Evolutionary conservation across 345 rosid species (phyloP).

Genomic region (Barbarea vulgaris): DNA sequence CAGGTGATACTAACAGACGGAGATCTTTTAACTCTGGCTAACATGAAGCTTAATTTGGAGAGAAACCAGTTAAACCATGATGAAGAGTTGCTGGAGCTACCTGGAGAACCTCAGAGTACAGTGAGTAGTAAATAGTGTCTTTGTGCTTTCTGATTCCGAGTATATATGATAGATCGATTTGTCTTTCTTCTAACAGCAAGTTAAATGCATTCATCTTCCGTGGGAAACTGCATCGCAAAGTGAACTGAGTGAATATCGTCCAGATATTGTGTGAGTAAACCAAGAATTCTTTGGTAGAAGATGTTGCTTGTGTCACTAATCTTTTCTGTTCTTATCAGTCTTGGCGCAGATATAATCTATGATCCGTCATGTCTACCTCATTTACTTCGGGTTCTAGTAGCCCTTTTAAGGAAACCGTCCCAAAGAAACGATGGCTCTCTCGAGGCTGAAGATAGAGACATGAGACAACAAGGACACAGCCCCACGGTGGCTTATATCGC

Average conservation of each 20-base stretch:
- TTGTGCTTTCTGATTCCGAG: slow-evolving; percentile 17
- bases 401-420: slow-evolving; percentile 49
- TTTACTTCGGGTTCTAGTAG: slow-evolving; percentile 59
- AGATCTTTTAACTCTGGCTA: slow-evolving; percentile 68
- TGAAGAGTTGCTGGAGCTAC: slow-evolving; percentile 27
- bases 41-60: slow-evolving; percentile 73
- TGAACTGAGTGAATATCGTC: slow-evolving; percentile 49
- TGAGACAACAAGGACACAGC: slow-evolving; percentile 2
- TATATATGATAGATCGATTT: neutral
- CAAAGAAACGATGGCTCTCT: slow-evolving; percentile 12
- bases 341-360: slow-evolving; percentile 87
- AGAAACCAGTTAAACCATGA: slow-evolving; percentile 46
- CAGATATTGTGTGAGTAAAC: slow-evolving; percentile 67
- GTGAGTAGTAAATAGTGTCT: slow-evolving; percentile 45
- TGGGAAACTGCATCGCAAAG: slow-evolving; percentile 75
- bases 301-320: slow-evolving; percentile 23
- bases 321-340: slow-evolving; percentile 39
- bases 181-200: slow-evolving; percentile 42
- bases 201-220: slow-evolving; percentile 71
- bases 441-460: slow-evolving; percentile 7
- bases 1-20: slow-evolving; percentile 84
- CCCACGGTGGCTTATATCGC: slow-evolving; percentile 65
- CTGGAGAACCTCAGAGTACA: slow-evolving; percentile 34
- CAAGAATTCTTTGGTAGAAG: neutral
- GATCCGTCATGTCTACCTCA: slow-evolving; percentile 73